Conservation (phyloP, 2,329 filamentous ascomycete species). For the Chrysoporthe austroafricana region DNA sequence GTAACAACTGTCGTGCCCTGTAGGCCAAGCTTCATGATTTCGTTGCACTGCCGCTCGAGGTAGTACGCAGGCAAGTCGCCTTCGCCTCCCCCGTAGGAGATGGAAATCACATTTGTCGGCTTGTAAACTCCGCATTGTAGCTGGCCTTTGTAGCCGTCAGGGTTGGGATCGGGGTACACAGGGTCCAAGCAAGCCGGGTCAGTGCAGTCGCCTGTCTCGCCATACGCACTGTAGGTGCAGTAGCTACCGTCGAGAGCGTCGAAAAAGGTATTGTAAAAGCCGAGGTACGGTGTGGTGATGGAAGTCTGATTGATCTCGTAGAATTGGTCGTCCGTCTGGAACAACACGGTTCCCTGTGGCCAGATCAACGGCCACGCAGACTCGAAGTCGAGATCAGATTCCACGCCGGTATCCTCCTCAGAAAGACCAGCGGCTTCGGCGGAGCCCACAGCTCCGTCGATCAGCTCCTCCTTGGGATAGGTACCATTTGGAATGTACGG, state of each 20-base stretch:
- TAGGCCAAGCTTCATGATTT: constrained; percentile 52
- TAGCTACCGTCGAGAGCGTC: constrained; percentile 51
- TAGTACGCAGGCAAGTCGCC: constrained; percentile 50
- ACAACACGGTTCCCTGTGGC: constrained; percentile 48
- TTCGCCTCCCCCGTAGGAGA: constrained; percentile 56
- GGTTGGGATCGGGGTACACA: constrained; percentile 49
- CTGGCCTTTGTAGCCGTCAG: constrained; percentile 53
- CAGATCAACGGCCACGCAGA: constrained; percentile 53
- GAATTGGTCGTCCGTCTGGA: constrained; percentile 37
- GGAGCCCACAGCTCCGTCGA: constrained; percentile 35
- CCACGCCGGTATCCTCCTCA: constrained; percentile 32
- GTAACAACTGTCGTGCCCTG: constrained; percentile 46
- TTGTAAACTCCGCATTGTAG: constrained; percentile 41
- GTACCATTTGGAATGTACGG: constrained; percentile 36
- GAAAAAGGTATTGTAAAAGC: constrained; percentile 45
- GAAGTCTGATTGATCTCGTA: constrained; percentile 34
- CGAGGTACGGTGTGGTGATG: constrained; percentile 35
- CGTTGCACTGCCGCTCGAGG: constrained; percentile 47
- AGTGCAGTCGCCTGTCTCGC: constrained; percentile 47
- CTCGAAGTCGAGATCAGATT: constrained; percentile 54
- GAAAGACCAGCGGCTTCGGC: constrained; percentile 9
- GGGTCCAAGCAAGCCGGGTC: constrained; percentile 50
- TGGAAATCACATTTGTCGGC: constrained; percentile 55
- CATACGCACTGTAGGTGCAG: constrained; percentile 50
- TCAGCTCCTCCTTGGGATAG: constrained; percentile 33